Conservation (phyloP, 2,329 filamentous ascomycete species). For the Tolypocladium pustulatum region DNA sequence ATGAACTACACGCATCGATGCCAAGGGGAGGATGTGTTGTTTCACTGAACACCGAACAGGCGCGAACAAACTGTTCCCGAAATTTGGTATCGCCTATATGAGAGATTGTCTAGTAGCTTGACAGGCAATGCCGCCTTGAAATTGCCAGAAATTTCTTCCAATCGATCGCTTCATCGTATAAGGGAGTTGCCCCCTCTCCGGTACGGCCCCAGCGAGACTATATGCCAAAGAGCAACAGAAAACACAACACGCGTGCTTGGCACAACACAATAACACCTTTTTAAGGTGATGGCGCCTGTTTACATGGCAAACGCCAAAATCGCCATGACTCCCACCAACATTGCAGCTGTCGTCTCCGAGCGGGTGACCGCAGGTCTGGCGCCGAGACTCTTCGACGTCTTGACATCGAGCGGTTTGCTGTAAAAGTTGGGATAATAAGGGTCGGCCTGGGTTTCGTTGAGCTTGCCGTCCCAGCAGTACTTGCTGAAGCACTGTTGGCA, state of each 20-base stretch:
- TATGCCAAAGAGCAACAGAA: not conserved
- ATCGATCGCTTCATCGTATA: not conserved
- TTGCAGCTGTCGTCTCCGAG: not conserved
- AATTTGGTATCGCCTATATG: not conserved
- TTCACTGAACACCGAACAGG: not conserved
- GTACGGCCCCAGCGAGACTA: too few relatives aligned
- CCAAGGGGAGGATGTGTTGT: too few relatives aligned
- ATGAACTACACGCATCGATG: not conserved
- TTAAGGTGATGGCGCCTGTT: too few relatives aligned
- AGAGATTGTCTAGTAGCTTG: too few relatives aligned
- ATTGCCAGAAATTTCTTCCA: not conserved
- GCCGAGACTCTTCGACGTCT: constrained; percentile 14
- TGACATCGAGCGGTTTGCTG: constrained; percentile 13
- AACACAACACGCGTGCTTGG: not conserved
- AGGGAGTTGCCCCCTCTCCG: too few relatives aligned
- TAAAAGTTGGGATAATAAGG: constrained; percentile 18
- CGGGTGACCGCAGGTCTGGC: not conserved
- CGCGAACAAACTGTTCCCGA: not conserved
- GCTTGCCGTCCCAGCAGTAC: constrained; percentile 92
- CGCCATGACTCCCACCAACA: not conserved
- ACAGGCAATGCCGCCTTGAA: not conserved
- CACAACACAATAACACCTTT: too few relatives aligned
- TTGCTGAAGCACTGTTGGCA: constrained; percentile 66
- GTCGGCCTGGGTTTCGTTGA: constrained; percentile 22
- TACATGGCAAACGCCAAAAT: not conserved